Base-by-base conservation (phyloP, 2,329 filamentous ascomycete genomes). In the Fonsecaea erecta region DNA sequence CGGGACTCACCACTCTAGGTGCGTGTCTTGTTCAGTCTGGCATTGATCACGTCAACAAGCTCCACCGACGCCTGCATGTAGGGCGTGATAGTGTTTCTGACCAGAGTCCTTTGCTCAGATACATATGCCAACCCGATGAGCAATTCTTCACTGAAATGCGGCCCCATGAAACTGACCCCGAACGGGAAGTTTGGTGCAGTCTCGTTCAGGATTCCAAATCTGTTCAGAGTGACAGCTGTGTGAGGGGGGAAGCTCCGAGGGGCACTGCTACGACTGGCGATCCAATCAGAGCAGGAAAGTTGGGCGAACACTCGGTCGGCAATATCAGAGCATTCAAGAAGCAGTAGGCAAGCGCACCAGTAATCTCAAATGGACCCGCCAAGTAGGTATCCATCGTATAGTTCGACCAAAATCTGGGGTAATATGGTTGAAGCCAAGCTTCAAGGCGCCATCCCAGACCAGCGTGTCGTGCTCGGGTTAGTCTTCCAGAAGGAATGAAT, bases 91-190 rank as follows among this genome's bases (percentile, higher is more conserved):
- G 61, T 70, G 24, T 75, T 71, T 55, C 85, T 77, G 11, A 81
- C 78, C 71, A 77, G 75, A 2, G 83, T 88, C 68, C 80, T 78
- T 77, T 89, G 86, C 78, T 92, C 89, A 75, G 86, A 90, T 3
- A 86, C 88, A 78, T 88, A 90, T 6, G 88, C 89, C 72, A 87
- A 83, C 0, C 84, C 85, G 63, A 91, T 85, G 69, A 92, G 72
- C 32, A 76, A 80, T 71, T 83, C 84, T 74, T 91, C 89, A 37
- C 81, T 84, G 78, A 85, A 91, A 55, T 81, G 81, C 2, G 76
- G 75, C 0, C 88, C 89, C 52, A 90, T 77, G 70, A 91, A 90
- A 7, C 81, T 81, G 11, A 91, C 76, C 0, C 89, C 89, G 71
- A 90, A 88, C 24, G 81, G 81, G 26, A 86, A 74, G 18, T 85